Evolutionary conservation across 768 basidiomycete species (phyloP).

Genomic region (Lentinus brumalis): DNA sequence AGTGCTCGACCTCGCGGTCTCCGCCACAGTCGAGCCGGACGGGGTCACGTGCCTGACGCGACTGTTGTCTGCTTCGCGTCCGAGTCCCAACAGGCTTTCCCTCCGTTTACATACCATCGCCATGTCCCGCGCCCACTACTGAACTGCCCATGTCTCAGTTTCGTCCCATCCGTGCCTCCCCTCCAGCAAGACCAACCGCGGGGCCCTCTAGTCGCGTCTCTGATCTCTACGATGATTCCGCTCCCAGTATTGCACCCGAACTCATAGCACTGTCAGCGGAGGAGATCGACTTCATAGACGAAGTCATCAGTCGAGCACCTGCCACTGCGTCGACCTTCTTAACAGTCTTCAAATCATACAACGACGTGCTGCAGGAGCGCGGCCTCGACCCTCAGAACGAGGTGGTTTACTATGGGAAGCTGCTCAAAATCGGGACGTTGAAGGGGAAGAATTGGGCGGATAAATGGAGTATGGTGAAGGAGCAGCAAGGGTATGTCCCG

Average conservation of each 20-base stretch:
- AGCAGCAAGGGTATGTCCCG: conserved; percentile 44
- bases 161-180: conserved; percentile 36
- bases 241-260: conserved; percentile 31
- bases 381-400: conserved; percentile 78
- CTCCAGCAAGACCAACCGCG: conserved; percentile 27
- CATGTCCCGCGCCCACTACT: conserved; percentile 6
- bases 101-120: background rate
- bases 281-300: conserved; percentile 75
- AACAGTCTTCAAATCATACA: conserved; percentile 84
- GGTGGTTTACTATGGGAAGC: conserved; percentile 77
- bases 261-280: conserved; percentile 32
- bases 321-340: conserved; percentile 74
- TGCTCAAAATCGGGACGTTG: conserved; percentile 81
- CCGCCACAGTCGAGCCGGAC: background rate
- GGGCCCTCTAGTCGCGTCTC: conserved; percentile 9
- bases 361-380: conserved; percentile 70
- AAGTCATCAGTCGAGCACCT: conserved; percentile 70
- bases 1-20: too few relatives aligned
- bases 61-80: conserved; percentile 6
- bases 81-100: conserved; percentile 2
- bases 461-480: conserved; percentile 77
- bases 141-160: conserved; percentile 34
- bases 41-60: conserved; percentile 22
- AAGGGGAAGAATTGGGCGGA: conserved; percentile 80
- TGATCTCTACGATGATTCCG: conserved; percentile 14